phyloP scores from a whole-genome alignment of 2,329 filamentous ascomycete species.

The Neofusicoccum umdonicola region DNA sequence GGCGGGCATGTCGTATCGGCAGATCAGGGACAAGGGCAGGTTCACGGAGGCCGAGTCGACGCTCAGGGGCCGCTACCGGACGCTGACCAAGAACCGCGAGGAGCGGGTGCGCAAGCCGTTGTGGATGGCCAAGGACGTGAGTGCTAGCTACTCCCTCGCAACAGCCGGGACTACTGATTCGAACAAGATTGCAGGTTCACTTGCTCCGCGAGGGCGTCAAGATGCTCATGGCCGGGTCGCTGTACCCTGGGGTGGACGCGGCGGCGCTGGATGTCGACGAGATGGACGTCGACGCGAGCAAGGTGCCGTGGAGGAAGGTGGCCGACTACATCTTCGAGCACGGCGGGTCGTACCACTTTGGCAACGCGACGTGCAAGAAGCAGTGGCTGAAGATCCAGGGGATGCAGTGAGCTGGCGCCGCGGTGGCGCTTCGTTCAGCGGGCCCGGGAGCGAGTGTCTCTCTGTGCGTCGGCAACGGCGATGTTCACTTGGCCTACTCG shows the following conservation, averaged over 20 bases:
- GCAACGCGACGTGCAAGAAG: constrained; percentile 61
- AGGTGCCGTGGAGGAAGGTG: constrained; percentile 60
- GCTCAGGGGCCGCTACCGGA: constrained; percentile 65
- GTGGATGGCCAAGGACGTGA: constrained; percentile 64
- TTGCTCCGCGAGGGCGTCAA: constrained; percentile 12
- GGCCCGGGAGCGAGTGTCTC: background rate
- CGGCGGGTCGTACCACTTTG: constrained; percentile 59
- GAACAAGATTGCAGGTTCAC: background rate
- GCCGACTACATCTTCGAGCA: constrained; percentile 51
- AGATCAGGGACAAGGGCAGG: constrained; percentile 57
- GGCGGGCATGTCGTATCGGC: constrained; percentile 61
- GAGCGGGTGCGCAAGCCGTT: constrained; percentile 64
- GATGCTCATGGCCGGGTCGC: background rate
- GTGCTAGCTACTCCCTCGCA: constrained; percentile 31
- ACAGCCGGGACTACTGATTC: background rate
- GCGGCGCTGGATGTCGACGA: background rate
- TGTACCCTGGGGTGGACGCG: background rate
- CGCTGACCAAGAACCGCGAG: constrained; percentile 62
- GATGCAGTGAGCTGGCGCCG: background rate
- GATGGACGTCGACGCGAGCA: constrained; percentile 25
- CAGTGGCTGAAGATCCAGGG: constrained; percentile 52
- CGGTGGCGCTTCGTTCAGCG: background rate
- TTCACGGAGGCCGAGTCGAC: constrained; percentile 70
- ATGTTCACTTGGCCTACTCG: no score
- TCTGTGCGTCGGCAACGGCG: background rate